These are phyloP conservation scores for Xylaria sp. DNA, from an alignment of 2,329 filamentous ascomycete species.

Conservation along the genomic window DNA sequence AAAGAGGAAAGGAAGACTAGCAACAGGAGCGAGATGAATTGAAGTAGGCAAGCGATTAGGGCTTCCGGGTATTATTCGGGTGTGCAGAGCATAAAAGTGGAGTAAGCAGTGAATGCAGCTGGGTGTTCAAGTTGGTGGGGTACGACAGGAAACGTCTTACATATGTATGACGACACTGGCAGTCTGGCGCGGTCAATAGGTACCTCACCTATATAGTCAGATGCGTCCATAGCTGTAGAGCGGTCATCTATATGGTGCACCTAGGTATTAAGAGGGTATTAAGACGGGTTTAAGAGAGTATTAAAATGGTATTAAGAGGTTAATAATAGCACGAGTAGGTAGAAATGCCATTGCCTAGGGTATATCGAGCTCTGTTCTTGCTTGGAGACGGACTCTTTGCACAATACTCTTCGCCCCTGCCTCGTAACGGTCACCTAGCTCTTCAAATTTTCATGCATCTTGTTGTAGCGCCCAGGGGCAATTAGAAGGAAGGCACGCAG, in stretches of 20 bases:
- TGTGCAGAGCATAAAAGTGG: constrained; percentile 27
- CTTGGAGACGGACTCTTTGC: neutral
- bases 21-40: constrained; percentile 42
- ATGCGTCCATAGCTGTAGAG: no score
- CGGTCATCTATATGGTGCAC: neutral
- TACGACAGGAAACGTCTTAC: neutral
- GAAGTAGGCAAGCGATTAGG: constrained; percentile 47
- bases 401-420: neutral
- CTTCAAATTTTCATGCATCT: neutral
- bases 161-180: constrained; percentile 20
- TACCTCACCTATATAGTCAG: no score
- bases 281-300: no score
- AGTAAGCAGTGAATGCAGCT: constrained; percentile 9
- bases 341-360: neutral
- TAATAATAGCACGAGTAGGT: no score
- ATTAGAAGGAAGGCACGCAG: constrained; percentile 8
- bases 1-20: constrained; percentile 42
- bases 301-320: no score
- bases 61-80: constrained; percentile 48
- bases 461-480: neutral
- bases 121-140: constrained; percentile 17
- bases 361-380: neutral
- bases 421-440: neutral
- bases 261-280: neutral
- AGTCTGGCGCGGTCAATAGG: neutral